Conservation (phyloP, 805 yeast genomes). For the Huiozyma naganishii region DNA sequence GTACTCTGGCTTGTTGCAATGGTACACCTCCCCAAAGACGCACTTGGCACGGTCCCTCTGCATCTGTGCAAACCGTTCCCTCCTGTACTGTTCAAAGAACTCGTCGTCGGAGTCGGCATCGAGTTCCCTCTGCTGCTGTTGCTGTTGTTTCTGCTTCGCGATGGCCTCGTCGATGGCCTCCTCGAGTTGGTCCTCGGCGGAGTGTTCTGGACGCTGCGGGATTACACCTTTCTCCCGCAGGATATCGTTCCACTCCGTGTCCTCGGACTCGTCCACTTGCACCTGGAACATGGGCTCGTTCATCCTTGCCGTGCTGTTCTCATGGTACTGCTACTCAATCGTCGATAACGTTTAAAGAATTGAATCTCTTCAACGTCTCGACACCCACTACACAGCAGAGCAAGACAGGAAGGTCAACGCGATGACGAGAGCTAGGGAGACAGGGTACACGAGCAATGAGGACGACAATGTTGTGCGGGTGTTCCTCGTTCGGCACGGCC, state of each 20-base stretch:
- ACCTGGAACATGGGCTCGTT: constrained; percentile 58
- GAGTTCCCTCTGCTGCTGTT: constrained; percentile 74
- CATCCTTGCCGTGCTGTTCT: constrained; percentile 7
- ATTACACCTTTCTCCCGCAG: constrained; percentile 81
- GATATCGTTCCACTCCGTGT: constrained; percentile 98
- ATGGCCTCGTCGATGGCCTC: constrained; percentile 81
- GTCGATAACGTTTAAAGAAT: neutral
- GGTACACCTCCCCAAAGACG: constrained; percentile 65
- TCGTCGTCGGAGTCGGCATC: constrained; percentile 94
- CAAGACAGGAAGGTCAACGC: neutral
- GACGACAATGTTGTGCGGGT: constrained; percentile 35
- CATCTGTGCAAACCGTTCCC: constrained; percentile 68
- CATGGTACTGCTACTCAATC: neutral
- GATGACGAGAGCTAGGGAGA: neutral
- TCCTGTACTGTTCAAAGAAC: constrained; percentile 66
- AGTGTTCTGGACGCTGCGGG: constrained; percentile 73
- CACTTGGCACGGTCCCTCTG: constrained; percentile 43
- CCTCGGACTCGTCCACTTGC: constrained; percentile 90
- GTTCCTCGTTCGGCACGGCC: constrained; percentile 74
- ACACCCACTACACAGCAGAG: neutral
- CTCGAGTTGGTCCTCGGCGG: constrained; percentile 79
- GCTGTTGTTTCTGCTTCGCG: constrained; percentile 57
- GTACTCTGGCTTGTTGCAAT: constrained; percentile 82
- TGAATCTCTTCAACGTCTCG: neutral
- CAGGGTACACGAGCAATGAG: constrained; percentile 18